A percentile compares a stretch with the other conserved stretches of the same genome.
Evolutionary conservation across 371 early-diverging fungal genomes (phyloP).

Genomic region (Syncephalastrum sp.): DNA sequence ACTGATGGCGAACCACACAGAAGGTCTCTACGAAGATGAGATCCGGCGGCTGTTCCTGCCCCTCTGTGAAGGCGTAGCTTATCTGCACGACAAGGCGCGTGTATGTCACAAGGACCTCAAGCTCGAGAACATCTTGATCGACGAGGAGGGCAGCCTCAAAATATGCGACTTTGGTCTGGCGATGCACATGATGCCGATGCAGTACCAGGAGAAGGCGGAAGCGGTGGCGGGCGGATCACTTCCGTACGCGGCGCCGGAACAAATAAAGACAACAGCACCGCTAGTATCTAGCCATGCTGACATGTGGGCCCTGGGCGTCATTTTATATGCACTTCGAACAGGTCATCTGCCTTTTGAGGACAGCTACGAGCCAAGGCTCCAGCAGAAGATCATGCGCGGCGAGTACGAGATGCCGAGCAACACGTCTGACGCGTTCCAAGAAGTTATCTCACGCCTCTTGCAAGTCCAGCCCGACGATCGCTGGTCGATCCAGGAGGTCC

Average conservation of each 20-base stretch:
- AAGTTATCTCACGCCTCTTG: conserved; percentile 27
- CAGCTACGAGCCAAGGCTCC: conserved; percentile 68
- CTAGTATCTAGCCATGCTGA: conserved; percentile 47
- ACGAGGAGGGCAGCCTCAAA: conserved; percentile 55
- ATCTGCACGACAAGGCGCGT: conserved; percentile 73
- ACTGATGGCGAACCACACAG: conserved; percentile 13
- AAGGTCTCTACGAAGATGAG: conserved; percentile 42
- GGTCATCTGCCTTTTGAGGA: conserved; percentile 79
- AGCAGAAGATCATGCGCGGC: conserved; percentile 61
- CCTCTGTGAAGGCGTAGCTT: conserved; percentile 69
- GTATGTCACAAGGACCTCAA: conserved; percentile 94
- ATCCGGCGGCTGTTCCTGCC: conserved; percentile 66
- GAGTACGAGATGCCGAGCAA: conserved; percentile 36
- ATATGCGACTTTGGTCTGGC: conserved; percentile 91
- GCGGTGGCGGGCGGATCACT: conserved; percentile 62
- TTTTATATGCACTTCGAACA: conserved; percentile 70
- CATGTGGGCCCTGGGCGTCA: conserved; percentile 86
- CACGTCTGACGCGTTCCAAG: conserved; percentile 25
- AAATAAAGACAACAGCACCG: conserved; percentile 30
- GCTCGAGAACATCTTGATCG: conserved; percentile 84
- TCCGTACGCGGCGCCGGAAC: conserved; percentile 77
- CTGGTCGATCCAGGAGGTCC: conserved; percentile 19
- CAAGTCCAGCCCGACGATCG: conserved; percentile 23
- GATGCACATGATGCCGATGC: conserved; percentile 25
- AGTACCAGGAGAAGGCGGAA: not conserved